Evolutionary conservation across 1,284 basidiomycete genomes (phyloP).

Genomic region (Apiotrichum gamsii): DNA sequence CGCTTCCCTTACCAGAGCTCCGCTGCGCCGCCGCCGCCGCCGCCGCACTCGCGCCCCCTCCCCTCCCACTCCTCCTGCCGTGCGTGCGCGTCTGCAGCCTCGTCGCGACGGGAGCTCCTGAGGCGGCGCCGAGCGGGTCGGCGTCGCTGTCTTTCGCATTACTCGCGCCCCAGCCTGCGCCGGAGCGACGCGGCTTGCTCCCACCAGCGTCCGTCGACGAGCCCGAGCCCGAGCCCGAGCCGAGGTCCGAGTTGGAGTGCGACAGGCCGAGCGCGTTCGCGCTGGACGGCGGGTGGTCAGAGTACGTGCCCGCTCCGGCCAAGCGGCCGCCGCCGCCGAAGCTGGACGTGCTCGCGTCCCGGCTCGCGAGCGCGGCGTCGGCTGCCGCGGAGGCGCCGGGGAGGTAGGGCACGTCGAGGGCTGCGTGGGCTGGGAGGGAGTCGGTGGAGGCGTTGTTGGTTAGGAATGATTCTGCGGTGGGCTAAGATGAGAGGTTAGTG

Average conservation of each 20-base stretch:
- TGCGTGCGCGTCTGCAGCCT: not conserved
- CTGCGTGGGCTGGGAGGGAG: constrained; percentile 28
- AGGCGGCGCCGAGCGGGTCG: not conserved
- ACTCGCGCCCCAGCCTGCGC: too few species aligned
- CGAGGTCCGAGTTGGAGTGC: too few species aligned
- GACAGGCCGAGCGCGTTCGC: not conserved
- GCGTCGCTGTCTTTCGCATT: not conserved
- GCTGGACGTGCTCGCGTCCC: not conserved
- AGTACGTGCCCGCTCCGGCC: not conserved
- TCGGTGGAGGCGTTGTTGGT: constrained; percentile 36
- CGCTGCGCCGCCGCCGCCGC: not conserved
- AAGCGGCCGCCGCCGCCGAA: too few species aligned
- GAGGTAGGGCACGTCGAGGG: constrained; percentile 11
- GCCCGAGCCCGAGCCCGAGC: too few species aligned
- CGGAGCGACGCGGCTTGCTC: too few species aligned
- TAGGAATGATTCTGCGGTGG: constrained; percentile 32
- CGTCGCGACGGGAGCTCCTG: not conserved
- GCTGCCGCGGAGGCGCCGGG: not conserved
- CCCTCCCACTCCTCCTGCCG: too few species aligned
- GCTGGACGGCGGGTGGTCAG: not conserved
- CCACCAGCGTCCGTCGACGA: too few species aligned
- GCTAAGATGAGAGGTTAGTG: constrained; percentile 19
- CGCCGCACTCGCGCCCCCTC: not conserved
- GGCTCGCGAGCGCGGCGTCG: constrained; percentile 1
- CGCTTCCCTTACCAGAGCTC: not conserved